Conservation (phyloP, 805 yeast species). For the Huiozyma sinensis region DNA sequence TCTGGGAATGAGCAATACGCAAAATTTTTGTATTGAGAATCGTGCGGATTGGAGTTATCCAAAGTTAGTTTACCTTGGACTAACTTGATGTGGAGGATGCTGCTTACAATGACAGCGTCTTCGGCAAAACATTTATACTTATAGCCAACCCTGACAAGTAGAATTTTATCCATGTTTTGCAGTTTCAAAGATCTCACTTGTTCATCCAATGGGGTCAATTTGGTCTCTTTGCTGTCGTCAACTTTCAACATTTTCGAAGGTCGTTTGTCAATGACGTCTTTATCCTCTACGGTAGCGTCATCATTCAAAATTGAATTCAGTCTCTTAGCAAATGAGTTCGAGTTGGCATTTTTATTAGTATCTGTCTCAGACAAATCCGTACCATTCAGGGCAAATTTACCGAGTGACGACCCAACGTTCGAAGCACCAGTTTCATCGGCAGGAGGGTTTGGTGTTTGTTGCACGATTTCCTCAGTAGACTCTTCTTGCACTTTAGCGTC, state of each 20-base stretch:
- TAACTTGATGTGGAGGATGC: slow-evolving; percentile 56
- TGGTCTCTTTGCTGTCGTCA: slow-evolving; percentile 10
- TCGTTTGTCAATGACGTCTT: background rate
- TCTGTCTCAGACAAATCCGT: background rate
- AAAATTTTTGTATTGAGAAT: slow-evolving; percentile 43
- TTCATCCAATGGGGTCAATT: slow-evolving; percentile 66
- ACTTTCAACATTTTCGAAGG: background rate
- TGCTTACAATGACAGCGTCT: slow-evolving; percentile 67
- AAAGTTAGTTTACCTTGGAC: slow-evolving; percentile 56
- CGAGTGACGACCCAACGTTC: no score
- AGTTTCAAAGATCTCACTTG: slow-evolving; percentile 63
- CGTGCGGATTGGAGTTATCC: slow-evolving; percentile 41
- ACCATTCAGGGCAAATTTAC: background rate
- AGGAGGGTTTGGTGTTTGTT: no score
- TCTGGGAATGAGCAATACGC: slow-evolving; percentile 86
- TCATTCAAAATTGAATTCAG: background rate
- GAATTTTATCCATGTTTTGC: slow-evolving; percentile 50
- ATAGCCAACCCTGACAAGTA: slow-evolving; percentile 86
- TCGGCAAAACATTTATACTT: slow-evolving; percentile 79
- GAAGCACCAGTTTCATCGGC: no score
- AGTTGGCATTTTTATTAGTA: background rate
- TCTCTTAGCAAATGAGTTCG: background rate
- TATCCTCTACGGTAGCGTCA: background rate
- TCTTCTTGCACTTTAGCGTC: background rate
- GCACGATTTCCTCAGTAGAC: background rate